Percentiles rank a stretch among this genome's conserved stretches.
Conservation (phyloP, 169 alveolate genomes). For the Plasmodium ovale region DNA sequence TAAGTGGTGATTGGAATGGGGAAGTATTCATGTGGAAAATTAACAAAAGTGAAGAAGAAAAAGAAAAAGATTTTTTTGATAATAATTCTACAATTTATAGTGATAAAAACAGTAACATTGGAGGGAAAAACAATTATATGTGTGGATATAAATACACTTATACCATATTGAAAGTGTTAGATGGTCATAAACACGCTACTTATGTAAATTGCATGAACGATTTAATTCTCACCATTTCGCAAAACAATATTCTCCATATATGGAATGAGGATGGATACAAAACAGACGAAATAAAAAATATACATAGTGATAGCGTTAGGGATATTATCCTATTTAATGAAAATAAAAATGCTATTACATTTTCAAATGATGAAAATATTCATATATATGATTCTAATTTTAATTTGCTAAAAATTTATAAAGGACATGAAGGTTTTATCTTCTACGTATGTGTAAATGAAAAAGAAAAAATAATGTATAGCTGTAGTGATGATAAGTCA, state of each 20-base stretch:
- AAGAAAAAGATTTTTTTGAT: background rate
- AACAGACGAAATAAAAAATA: conserved; percentile 54
- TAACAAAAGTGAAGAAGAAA: background rate
- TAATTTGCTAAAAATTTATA: conserved; percentile 40
- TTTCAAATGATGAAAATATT: conserved; percentile 69
- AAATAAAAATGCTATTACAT: conserved; percentile 45
- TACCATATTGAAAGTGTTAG: conserved; percentile 38
- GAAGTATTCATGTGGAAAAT: conserved; percentile 48
- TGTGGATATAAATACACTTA: conserved; percentile 33
- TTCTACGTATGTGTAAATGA: conserved; percentile 66
- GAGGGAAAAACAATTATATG: background rate
- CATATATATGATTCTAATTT: conserved; percentile 58
- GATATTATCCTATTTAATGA: conserved; percentile 61
- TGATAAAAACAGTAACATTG: background rate
- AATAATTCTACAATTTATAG: background rate
- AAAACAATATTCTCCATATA: conserved; percentile 31
- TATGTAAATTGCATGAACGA: conserved; percentile 46
- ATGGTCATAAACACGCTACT: conserved; percentile 49
- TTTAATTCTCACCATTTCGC: conserved; percentile 50
- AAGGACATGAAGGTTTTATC: conserved; percentile 51
- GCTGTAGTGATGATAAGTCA: conserved; percentile 63
- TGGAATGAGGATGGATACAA: conserved; percentile 43
- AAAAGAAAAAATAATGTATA: conserved; percentile 55
- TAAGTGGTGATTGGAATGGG: conserved; percentile 72
- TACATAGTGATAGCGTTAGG: conserved; percentile 64